phyloP scores from a whole-genome alignment of 257 asterid genomes.

The Solanum virginianum region DNA sequence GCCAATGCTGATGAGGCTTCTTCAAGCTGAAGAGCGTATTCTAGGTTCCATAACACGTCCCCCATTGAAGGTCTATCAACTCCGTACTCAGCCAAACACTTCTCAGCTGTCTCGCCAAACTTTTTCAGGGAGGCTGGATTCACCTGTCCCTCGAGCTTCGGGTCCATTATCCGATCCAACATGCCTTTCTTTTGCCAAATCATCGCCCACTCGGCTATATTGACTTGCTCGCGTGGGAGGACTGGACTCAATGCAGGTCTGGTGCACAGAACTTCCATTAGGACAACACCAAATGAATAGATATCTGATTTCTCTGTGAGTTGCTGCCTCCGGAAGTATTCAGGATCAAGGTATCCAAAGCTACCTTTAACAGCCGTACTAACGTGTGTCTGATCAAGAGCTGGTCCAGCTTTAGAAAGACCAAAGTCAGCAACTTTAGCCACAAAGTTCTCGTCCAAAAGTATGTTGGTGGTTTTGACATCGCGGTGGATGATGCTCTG shows the following conservation, averaged over 20 bases:
- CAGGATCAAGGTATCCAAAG: conserved; percentile 44
- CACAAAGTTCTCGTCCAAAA: conserved; percentile 30
- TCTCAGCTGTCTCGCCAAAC: conserved; percentile 38
- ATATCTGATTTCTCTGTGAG: conserved; percentile 41
- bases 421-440: conserved; percentile 48
- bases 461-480: conserved; percentile 39
- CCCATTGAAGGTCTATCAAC: conserved; percentile 50
- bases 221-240: conserved; percentile 37
- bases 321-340: conserved; percentile 39
- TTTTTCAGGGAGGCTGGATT: conserved; percentile 34
- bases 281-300: conserved; percentile 38
- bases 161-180: conserved; percentile 30
- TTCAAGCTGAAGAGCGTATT: conserved; percentile 37
- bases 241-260: conserved; percentile 41
- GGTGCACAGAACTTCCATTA: conserved; percentile 41
- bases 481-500: conserved; percentile 42
- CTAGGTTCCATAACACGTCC: conserved; percentile 37
- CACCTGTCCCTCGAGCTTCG: conserved; percentile 20
- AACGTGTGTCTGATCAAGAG: conserved; percentile 38
- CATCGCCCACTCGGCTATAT: conserved; percentile 44
- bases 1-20: conserved; percentile 28
- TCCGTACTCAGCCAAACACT: conserved; percentile 36
- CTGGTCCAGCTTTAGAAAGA: conserved; percentile 36
- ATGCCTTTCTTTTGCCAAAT: conserved; percentile 41
- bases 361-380: conserved; percentile 43